Conservation (phyloP, 2,329 filamentous ascomycete species). For the Trematosphaeria pertusa region DNA sequence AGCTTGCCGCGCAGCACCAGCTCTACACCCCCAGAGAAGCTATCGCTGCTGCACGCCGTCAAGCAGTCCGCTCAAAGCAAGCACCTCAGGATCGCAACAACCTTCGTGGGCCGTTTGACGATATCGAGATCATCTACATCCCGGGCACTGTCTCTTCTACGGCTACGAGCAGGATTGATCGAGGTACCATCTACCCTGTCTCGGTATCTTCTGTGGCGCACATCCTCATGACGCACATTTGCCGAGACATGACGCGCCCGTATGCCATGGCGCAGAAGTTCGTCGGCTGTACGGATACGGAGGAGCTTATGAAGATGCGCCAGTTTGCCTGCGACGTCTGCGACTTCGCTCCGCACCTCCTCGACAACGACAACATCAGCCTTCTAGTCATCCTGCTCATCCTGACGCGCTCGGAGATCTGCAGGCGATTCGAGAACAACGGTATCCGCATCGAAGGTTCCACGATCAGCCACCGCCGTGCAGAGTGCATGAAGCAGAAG, state of each 20-base stretch:
- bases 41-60: constrained; percentile 41
- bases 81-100: constrained; percentile 28
- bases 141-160: constrained; percentile 46
- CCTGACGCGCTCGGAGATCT: constrained; percentile 44
- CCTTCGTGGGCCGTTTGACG: constrained; percentile 42
- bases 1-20: constrained; percentile 37
- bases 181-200: constrained; percentile 43
- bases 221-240: constrained; percentile 43
- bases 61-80: constrained; percentile 23
- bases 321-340: constrained; percentile 44
- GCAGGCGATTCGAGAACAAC: constrained; percentile 43
- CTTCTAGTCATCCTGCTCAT: constrained; percentile 46
- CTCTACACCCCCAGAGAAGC: constrained; percentile 40
- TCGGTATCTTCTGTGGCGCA: constrained; percentile 43
- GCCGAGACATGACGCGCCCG: constrained; percentile 43
- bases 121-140: constrained; percentile 49
- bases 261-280: constrained; percentile 44
- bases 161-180: constrained; percentile 43
- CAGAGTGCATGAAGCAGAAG: constrained; percentile 48
- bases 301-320: constrained; percentile 40
- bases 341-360: constrained; percentile 47
- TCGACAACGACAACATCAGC: constrained; percentile 48
- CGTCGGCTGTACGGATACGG: constrained; percentile 39
- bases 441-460: constrained; percentile 49
- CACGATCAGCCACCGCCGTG: constrained; percentile 46